These are phyloP conservation scores for Backusella australiensis DNA, from an alignment of 192 early-diverging fungal genomes.

Conservation along the genomic window DNA sequence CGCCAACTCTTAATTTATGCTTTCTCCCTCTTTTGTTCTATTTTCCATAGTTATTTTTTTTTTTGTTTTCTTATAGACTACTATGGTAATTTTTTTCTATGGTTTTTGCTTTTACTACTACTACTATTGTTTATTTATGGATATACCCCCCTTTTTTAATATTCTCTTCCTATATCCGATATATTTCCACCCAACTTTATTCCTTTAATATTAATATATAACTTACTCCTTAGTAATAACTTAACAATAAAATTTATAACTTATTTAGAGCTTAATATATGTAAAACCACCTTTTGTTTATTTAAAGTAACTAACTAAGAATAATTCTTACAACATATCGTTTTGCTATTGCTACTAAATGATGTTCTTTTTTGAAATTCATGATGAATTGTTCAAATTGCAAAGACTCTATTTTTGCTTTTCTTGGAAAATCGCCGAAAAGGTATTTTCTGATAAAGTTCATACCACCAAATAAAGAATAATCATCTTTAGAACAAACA, in stretches of 20 bases:
- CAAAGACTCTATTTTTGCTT: neutral
- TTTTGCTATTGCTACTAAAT: no score
- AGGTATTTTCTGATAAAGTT: neutral
- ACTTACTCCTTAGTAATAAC: neutral
- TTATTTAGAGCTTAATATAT: neutral
- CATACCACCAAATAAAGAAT: conserved; percentile 1
- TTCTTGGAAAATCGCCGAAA: neutral
- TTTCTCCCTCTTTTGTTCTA: neutral
- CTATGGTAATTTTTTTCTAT: neutral
- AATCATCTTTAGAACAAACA: neutral
- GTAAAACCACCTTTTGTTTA: neutral
- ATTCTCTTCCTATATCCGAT: neutral
- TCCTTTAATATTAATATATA: neutral
- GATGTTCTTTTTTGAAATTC: no score
- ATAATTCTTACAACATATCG: neutral
- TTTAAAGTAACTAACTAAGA: neutral
- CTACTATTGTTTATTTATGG: neutral
- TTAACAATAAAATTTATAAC: neutral
- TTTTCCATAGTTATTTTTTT: neutral
- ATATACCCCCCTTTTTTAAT: neutral
- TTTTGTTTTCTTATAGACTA: neutral
- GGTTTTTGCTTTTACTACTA: neutral
- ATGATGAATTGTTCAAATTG: neutral
- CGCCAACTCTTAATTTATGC: neutral
- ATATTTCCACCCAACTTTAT: neutral